These are phyloP conservation scores for Lignosus rhinocerotis DNA, from an alignment of 1,284 basidiomycete species.

Conservation along the genomic window DNA sequence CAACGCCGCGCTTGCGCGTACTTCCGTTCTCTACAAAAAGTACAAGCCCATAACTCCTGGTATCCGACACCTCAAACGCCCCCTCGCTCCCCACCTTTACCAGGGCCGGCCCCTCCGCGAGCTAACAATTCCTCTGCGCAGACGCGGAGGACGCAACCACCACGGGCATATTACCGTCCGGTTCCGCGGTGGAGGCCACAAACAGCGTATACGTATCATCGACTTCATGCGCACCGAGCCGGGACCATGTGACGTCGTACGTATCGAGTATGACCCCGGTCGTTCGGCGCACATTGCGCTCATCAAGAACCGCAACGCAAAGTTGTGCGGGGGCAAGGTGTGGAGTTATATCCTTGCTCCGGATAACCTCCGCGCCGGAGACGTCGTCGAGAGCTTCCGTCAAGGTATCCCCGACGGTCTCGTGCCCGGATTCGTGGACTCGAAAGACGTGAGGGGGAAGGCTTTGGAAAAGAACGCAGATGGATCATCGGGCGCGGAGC, in stretches of 20 bases:
- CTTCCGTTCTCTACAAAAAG: constrained; percentile 75
- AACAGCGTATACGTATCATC: constrained; percentile 80
- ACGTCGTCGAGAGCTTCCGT: constrained; percentile 87
- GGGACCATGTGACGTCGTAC: constrained; percentile 86
- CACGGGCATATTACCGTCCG: constrained; percentile 89
- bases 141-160: constrained; percentile 85
- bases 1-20: constrained; percentile 39
- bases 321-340: constrained; percentile 46
- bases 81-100: constrained; percentile 82
- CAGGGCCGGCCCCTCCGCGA: constrained; percentile 81
- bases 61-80: constrained; percentile 85
- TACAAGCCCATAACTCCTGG: constrained; percentile 89
- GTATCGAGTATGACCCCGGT: constrained; percentile 97
- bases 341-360: constrained; percentile 92
- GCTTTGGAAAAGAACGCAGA: constrained; percentile 41
- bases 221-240: constrained; percentile 82
- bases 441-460: constrained; percentile 47
- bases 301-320: constrained; percentile 60
- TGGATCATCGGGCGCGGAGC: constrained; percentile 4
- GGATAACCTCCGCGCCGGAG: constrained; percentile 87
- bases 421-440: constrained; percentile 62
- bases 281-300: constrained; percentile 94
- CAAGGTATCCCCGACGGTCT: constrained; percentile 78
- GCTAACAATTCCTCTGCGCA: constrained; percentile 83
- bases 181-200: constrained; percentile 90